Evolutionary conservation across 2,329 filamentous ascomycete species (phyloP), one percentile per base, ranked within the genome.

Genomic region (Claviceps purpurea): DNA sequence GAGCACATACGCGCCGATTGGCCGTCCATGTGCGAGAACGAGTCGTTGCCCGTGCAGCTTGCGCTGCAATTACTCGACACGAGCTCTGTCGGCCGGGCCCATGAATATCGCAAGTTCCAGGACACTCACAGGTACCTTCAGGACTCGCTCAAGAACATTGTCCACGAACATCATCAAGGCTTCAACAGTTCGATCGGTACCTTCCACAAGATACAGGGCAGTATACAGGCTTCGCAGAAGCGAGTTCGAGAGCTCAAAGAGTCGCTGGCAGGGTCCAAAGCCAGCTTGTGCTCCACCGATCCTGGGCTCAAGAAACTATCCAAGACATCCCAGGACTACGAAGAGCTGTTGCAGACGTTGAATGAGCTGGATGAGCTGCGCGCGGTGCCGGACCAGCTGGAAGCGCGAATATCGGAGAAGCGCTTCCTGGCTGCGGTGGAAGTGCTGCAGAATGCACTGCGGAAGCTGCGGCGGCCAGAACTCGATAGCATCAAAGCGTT

Each of bases 151-250:
- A 96, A 95, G 68, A 82, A 84, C 38, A 95, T 98, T 60, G 93
- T 98, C 26, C 95, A 98, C 67, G 91, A 98, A 70, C 91, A 98
- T 64, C 91, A 98, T 64, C 93, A 98, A 68, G 94, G 93, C 47
- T 98, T 98, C 77, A 98, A 97, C 70, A 95, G 89, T 68, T 96
- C 91, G 49, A 97, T 98, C 57, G 93, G 91, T 67, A 97, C 91
- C 20, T 98, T 97, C 64, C 94, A 98, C 73, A 96, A 95, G 69
- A 98, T 98, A 56, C 93, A 98, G 67, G 82, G 84, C 50, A 95
- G 89, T 68, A 93, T 98, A 58, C 87, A 91, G 61, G 76, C 81
- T 49, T 95, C 89, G 16, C 93, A 98, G 68, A 83, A 83, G 61
- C 82, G 89, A 55, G 88, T 98, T 51, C 82, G 91, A 54, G 74